Conservation (phyloP, 768 basidiomycete species). For the Tephrocybe sp. region DNA sequence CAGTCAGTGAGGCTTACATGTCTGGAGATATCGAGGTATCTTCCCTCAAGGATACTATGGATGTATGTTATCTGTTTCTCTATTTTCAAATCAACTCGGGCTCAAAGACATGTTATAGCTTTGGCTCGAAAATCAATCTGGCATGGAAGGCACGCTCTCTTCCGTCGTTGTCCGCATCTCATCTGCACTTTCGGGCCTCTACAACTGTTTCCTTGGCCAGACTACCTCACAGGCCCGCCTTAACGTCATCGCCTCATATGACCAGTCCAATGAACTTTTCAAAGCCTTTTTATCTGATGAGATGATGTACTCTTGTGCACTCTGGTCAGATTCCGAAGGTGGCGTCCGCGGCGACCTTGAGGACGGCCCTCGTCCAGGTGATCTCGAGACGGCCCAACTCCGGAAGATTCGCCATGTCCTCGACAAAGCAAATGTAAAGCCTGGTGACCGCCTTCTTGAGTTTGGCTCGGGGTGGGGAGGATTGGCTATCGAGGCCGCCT, state of each 20-base stretch:
- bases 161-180: conserved; percentile 57
- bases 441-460: conserved; percentile 82
- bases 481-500: conserved; percentile 83
- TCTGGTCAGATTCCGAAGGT: conserved; percentile 80
- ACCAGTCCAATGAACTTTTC: conserved; percentile 90
- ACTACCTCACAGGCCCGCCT: conserved; percentile 70
- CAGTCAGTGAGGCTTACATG: conserved; percentile 78
- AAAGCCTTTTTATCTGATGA: conserved; percentile 82
- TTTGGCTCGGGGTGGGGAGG: conserved; percentile 94
- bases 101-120: conserved; percentile 36
- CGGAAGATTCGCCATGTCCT: conserved; percentile 86
- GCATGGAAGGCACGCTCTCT: conserved; percentile 56
- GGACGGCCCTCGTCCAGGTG: conserved; percentile 54
- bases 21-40: conserved; percentile 66
- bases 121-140: conserved; percentile 65
- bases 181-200: conserved; percentile 58
- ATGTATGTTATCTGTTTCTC: conserved; percentile 41
- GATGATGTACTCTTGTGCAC: conserved; percentile 94
- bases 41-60: conserved; percentile 60
- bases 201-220: conserved; percentile 75
- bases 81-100: conserved; percentile 2
- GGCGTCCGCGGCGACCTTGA: conserved; percentile 75
- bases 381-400: conserved; percentile 79
- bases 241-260: conserved; percentile 85
- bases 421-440: conserved; percentile 70